These are phyloP conservation scores for Suhomyces canberraensis DNA, from an alignment of 805 yeast species.

Conservation along the genomic window DNA sequence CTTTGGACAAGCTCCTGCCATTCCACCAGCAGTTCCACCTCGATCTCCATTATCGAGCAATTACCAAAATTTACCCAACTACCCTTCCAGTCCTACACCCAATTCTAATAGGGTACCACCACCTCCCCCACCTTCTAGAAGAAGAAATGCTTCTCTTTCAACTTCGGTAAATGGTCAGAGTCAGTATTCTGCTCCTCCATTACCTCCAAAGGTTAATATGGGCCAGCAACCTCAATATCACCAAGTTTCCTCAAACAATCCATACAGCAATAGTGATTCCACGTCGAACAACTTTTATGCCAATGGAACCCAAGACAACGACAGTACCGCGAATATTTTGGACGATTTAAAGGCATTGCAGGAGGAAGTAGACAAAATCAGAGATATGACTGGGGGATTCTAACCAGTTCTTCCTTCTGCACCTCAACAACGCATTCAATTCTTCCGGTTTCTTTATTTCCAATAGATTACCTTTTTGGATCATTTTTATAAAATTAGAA, in stretches of 20 bases:
- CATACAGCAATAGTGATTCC: not conserved
- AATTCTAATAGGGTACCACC: slow-evolving; percentile 23
- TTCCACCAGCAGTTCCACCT: slow-evolving; percentile 20
- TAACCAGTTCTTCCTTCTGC: slow-evolving; percentile 9
- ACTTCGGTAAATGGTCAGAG: not conserved
- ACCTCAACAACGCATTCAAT: not conserved
- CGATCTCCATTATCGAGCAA: slow-evolving; percentile 18
- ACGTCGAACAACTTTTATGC: not conserved
- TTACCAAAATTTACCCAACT: not conserved
- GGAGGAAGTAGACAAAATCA: slow-evolving; percentile 62
- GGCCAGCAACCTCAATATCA: slow-evolving; percentile 2
- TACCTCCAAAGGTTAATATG: slow-evolving; percentile 26
- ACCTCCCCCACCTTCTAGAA: slow-evolving; percentile 42
- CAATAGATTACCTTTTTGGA: not conserved
- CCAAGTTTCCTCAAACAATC: slow-evolving; percentile 3
- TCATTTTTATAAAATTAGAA: too few relatives aligned
- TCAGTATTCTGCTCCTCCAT: slow-evolving; percentile 18
- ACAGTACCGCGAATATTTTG: slow-evolving; percentile 50
- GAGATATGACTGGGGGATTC: slow-evolving; percentile 45
- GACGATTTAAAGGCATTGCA: slow-evolving; percentile 66
- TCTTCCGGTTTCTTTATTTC: not conserved
- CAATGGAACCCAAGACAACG: slow-evolving; percentile 11
- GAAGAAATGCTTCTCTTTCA: slow-evolving; percentile 20
- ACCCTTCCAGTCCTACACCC: not conserved
- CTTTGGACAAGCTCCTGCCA: not conserved